Evolutionary conservation across 345 rosid species (phyloP).

Genomic region (Boechera divaricarpa): DNA sequence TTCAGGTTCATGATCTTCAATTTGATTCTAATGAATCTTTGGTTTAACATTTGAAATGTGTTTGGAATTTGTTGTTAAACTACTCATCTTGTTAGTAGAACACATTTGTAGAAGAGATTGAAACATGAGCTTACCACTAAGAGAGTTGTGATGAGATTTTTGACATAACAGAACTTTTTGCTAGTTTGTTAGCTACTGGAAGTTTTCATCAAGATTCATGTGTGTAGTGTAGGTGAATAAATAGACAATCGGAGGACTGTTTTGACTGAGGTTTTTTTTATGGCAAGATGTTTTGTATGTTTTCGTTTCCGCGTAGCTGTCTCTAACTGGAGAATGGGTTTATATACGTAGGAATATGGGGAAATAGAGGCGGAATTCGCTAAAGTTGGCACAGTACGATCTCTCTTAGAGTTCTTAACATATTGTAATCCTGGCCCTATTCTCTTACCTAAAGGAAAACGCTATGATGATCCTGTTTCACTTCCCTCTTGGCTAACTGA

Average conservation of each 20-base stretch:
- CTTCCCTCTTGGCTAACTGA: slow-evolving; percentile 78
- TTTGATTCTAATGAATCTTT: neutral
- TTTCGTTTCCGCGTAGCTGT: neutral
- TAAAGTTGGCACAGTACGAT: slow-evolving; percentile 53
- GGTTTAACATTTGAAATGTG: neutral
- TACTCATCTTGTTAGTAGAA: neutral
- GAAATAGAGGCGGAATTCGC: slow-evolving; percentile 69
- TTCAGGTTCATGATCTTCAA: slow-evolving; percentile 29
- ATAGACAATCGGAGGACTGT: neutral
- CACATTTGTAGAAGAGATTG: neutral
- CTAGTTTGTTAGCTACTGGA: neutral
- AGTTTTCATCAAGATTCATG: neutral
- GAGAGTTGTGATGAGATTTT: too few species aligned
- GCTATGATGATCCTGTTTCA: slow-evolving; percentile 48
- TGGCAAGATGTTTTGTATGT: neutral
- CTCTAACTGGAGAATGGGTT: slow-evolving; percentile 6
- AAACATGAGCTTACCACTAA: too few species aligned
- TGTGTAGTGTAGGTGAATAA: slow-evolving; percentile 17
- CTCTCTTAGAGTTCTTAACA: slow-evolving; percentile 54
- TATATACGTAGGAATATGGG: slow-evolving; percentile 58
- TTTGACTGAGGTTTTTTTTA: slow-evolving; percentile 4
- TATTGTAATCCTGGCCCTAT: slow-evolving; percentile 61
- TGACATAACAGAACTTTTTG: too few species aligned
- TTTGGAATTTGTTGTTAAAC: neutral
- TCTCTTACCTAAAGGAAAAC: slow-evolving; percentile 60